Conservation (phyloP, 805 yeast genomes). For the Tetrapisispora nanseiensis region DNA sequence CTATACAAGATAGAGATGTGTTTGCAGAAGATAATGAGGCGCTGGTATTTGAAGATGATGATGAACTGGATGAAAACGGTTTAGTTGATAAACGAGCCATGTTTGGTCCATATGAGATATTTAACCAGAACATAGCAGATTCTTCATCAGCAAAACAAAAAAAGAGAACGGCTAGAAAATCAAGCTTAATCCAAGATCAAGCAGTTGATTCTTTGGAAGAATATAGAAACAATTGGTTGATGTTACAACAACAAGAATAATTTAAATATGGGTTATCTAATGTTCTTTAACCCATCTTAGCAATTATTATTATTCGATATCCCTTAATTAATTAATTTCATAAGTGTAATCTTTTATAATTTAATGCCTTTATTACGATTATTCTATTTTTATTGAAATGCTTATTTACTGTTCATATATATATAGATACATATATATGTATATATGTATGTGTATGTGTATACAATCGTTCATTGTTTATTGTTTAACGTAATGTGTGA, state of each 20-base stretch:
- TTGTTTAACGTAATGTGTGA: background rate
- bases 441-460: background rate
- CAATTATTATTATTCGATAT: background rate
- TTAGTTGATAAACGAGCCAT: slow-evolving; percentile 3
- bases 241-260: slow-evolving; percentile 26
- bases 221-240: slow-evolving; percentile 31
- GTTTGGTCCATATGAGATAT: slow-evolving; percentile 15
- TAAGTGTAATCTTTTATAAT: background rate
- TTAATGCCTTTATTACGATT: background rate
- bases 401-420: background rate
- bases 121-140: slow-evolving; percentile 5
- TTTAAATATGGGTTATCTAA: background rate
- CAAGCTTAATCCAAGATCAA: slow-evolving; percentile 26
- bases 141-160: slow-evolving; percentile 4
- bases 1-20: slow-evolving; percentile 22
- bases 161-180: slow-evolving; percentile 12
- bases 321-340: background rate
- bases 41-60: slow-evolving; percentile 26
- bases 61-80: slow-evolving; percentile 2
- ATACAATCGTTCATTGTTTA: background rate
- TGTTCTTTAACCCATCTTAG: background rate
- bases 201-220: slow-evolving; percentile 30
- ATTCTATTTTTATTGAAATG: background rate
- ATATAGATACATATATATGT: background rate
- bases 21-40: slow-evolving; percentile 25